Evolutionary conservation across 768 basidiomycete genomes (phyloP).

Genomic region (Hygrocybe punicea): DNA sequence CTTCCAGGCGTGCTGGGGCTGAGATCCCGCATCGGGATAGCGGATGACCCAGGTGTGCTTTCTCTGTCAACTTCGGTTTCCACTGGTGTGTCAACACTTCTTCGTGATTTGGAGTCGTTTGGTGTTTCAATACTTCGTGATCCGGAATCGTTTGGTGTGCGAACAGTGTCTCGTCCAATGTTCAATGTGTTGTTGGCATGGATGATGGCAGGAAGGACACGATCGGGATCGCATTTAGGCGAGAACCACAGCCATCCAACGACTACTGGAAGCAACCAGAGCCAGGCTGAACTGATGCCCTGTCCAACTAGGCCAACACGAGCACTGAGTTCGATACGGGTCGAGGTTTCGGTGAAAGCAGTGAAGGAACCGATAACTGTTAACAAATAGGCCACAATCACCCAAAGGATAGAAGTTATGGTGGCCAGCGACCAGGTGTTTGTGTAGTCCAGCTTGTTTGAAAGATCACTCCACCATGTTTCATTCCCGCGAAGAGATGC

Average conservation of each 20-base stretch:
- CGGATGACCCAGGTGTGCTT: no score
- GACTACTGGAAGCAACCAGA: constrained; percentile 46
- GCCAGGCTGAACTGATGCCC: constrained; percentile 41
- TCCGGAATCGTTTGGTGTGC: no score
- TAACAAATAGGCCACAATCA: constrained; percentile 39
- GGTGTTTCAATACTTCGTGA: no score
- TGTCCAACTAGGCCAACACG: constrained; percentile 35
- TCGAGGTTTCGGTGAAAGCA: neutral
- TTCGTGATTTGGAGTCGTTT: no score
- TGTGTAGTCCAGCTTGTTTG: constrained; percentile 30
- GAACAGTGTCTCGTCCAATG: no score
- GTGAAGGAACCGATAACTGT: constrained; percentile 30
- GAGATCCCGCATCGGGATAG: no score
- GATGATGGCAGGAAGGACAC: constrained; percentile 28
- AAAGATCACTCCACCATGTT: constrained; percentile 37
- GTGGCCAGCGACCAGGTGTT: constrained; percentile 43
- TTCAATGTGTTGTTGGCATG: constrained; percentile 24
- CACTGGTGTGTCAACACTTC: no score
- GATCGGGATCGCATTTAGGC: constrained; percentile 39
- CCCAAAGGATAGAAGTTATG: constrained; percentile 39
- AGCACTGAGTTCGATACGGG: constrained; percentile 12
- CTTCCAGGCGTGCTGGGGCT: no score
- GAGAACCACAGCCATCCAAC: constrained; percentile 44
- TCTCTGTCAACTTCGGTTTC: no score
- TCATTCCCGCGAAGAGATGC: constrained; percentile 36